Evolutionary conservation across 2,329 filamentous ascomycete genomes (phyloP).

Genomic region (Sporothrix variecibatus): DNA sequence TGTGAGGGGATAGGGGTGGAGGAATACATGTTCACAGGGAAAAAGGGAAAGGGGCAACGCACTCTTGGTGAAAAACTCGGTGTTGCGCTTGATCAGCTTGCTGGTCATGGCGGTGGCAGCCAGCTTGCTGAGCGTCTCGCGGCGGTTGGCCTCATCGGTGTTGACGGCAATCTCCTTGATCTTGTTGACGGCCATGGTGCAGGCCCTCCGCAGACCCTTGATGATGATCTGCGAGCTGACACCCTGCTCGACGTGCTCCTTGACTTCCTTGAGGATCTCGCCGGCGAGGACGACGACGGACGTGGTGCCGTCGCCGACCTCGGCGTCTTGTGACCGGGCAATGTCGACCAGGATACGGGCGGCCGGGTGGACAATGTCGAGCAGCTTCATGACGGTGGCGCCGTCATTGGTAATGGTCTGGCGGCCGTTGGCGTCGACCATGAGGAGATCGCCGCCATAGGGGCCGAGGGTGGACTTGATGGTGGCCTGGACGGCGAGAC

Average conservation of each 20-base stretch:
- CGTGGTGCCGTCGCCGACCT: slow-evolving; percentile 97
- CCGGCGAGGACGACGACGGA: slow-evolving; percentile 97
- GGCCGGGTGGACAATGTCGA: slow-evolving; percentile 97
- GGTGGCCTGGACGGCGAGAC: slow-evolving; percentile 89
- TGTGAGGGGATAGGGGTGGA: not conserved
- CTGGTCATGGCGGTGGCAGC: slow-evolving; percentile 98
- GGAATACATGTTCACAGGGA: not conserved
- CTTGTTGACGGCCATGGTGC: slow-evolving; percentile 93
- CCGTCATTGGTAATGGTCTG: slow-evolving; percentile 99
- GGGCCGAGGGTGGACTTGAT: slow-evolving; percentile 95
- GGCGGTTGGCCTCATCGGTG: slow-evolving; percentile 77
- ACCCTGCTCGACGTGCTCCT: slow-evolving; percentile 93
- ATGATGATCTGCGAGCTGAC: slow-evolving; percentile 97
- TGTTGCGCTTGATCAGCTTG: slow-evolving; percentile 98
- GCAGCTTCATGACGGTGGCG: slow-evolving; percentile 98
- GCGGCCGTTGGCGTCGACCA: slow-evolving; percentile 92
- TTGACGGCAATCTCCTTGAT: slow-evolving; percentile 95
- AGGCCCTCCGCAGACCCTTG: slow-evolving; percentile 88
- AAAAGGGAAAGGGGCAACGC: slow-evolving; percentile 37
- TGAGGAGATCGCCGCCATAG: slow-evolving; percentile 92
- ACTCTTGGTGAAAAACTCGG: slow-evolving; percentile 97
- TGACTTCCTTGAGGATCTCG: slow-evolving; percentile 95
- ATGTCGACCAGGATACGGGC: slow-evolving; percentile 98
- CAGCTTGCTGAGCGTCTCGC: slow-evolving; percentile 85
- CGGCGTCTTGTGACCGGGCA: slow-evolving; percentile 96